Percentiles rank a stretch among this genome's conserved stretches.
These are phyloP conservation scores for Odontarrhena argentea DNA, from an alignment of 345 rosid species.

Conservation along the genomic window DNA sequence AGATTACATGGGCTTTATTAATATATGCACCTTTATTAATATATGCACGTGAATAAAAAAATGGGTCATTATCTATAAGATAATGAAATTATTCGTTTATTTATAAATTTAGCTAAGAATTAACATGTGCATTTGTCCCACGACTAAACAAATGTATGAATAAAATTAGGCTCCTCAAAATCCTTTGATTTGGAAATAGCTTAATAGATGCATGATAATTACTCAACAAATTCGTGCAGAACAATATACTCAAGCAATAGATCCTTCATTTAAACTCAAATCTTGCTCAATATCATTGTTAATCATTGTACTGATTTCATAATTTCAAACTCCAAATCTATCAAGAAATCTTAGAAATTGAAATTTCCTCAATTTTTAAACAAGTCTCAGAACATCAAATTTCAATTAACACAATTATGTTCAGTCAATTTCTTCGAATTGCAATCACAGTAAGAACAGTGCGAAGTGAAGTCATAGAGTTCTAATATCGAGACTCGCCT, in stretches of 20 bases:
- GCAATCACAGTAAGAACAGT: conserved; percentile 79
- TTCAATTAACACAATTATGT: neutral
- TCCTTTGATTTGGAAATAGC: conserved; percentile 3
- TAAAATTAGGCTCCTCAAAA: conserved; percentile 3
- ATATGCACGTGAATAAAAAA: no score
- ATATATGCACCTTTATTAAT: no score
- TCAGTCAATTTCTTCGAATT: conserved; percentile 66
- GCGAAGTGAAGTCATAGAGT: conserved; percentile 88
- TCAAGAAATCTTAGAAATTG: conserved; percentile 7
- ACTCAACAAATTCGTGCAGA: neutral
- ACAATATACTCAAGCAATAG: conserved; percentile 9
- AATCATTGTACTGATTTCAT: neutral
- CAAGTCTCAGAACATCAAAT: conserved; percentile 12
- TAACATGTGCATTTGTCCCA: no score
- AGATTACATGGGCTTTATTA: no score
- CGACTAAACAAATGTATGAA: neutral
- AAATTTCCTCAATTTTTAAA: neutral
- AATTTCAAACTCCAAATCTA: neutral
- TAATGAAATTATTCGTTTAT: no score
- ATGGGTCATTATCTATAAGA: no score
- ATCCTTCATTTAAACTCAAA: conserved; percentile 15
- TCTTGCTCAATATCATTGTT: conserved; percentile 6
- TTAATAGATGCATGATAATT: neutral
- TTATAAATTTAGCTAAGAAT: no score
- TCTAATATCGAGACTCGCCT: conserved; percentile 84